phyloP scores from a whole-genome alignment of 306 rosid species.

The Quercus glauca region DNA sequence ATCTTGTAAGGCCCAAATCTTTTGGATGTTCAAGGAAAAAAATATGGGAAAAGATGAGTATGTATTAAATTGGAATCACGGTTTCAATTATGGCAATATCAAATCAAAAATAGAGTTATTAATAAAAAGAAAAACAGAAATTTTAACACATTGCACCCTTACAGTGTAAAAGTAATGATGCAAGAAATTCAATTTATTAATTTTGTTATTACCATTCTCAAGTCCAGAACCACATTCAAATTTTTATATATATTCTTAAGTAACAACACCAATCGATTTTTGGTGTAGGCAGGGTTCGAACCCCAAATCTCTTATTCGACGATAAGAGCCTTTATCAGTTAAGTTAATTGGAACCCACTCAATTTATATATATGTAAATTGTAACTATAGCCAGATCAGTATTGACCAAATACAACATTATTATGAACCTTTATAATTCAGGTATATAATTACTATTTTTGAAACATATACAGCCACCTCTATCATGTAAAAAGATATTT shows the following conservation, averaged over 20 bases:
- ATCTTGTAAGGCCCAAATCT: conserved; percentile 97
- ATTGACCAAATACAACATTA: neutral
- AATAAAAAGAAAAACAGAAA: neutral
- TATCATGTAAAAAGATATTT: neutral
- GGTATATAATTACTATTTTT: neutral
- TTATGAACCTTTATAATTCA: conserved; percentile 1
- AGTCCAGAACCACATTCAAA: neutral
- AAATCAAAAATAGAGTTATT: neutral
- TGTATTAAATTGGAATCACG: neutral
- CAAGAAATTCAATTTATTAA: neutral
- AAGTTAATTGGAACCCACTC: too few species aligned
- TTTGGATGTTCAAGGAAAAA: conserved; percentile 31
- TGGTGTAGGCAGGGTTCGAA: too few species aligned
- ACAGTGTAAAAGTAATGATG: neutral
- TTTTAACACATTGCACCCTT: neutral
- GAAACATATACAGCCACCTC: neutral
- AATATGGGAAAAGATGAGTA: neutral
- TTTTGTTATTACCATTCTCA: neutral
- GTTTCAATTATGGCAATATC: conserved; percentile 5
- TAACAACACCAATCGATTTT: too few species aligned
- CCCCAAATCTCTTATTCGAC: too few species aligned
- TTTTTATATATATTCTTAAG: neutral
- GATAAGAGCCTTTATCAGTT: too few species aligned
- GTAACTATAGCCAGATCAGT: neutral
- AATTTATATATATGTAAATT: neutral